Percentiles rank a stretch among this genome's conserved stretches.
Conservation (phyloP, 75 land plant species). For the Cupressus sempervirens region DNA sequence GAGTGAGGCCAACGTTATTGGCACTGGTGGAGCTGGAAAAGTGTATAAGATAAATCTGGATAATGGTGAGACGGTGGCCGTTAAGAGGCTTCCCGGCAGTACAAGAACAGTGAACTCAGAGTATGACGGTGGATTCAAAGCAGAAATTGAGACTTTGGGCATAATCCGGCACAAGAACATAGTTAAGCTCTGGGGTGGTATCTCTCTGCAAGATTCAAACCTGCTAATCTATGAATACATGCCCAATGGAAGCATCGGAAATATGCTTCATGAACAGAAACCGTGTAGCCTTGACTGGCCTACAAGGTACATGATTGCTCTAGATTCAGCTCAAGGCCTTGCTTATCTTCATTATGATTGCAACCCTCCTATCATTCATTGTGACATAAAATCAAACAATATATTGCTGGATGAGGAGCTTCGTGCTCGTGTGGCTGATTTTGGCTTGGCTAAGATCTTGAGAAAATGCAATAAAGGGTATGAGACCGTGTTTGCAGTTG, state of each 20-base stretch:
- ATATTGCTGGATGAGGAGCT: conserved; percentile 28
- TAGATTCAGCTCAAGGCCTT: conserved; percentile 31
- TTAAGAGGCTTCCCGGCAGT: conserved; percentile 36
- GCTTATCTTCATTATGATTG: conserved; percentile 44
- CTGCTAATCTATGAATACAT: conserved; percentile 42
- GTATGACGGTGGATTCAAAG: conserved; percentile 9
- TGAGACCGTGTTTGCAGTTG: conserved; percentile 17
- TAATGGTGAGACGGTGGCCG: conserved; percentile 39
- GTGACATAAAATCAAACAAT: conserved; percentile 43
- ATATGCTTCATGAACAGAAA: conserved; percentile 23
- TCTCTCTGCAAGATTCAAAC: conserved; percentile 23
- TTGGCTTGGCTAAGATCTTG: conserved; percentile 36
- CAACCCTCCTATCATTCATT: conserved; percentile 29
- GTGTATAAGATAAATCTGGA: conserved; percentile 28
- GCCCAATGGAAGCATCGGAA: conserved; percentile 38
- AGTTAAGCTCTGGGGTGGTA: conserved; percentile 35
- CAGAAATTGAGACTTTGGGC: conserved; percentile 33
- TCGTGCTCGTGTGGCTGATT: conserved; percentile 35
- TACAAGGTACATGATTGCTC: conserved; percentile 17
- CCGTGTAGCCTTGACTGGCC: conserved; percentile 19
- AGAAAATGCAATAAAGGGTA: conserved; percentile 9
- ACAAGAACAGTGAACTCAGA: neutral
- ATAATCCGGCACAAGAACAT: conserved; percentile 34
- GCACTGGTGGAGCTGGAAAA: conserved; percentile 38
- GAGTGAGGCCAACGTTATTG: conserved; percentile 36